Conservation (phyloP, 108 stramenopile species). For the Nitzschia putrida region DNA sequence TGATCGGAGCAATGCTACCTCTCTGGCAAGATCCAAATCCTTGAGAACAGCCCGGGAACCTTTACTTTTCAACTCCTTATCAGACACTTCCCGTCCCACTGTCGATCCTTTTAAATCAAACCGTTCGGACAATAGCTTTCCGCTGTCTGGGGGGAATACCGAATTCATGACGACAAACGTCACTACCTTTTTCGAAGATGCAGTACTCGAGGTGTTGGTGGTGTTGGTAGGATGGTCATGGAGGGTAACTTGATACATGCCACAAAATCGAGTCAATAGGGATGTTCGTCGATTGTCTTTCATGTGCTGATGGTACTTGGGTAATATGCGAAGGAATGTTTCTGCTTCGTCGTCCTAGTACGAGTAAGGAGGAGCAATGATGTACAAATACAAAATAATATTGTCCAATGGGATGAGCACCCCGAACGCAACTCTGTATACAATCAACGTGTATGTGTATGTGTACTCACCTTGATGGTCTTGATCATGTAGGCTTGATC, state of each 20-base stretch:
- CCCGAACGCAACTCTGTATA: too few species aligned
- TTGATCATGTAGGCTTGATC: conserved; percentile 92
- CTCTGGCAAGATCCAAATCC: conserved; percentile 75
- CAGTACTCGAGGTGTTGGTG: background rate
- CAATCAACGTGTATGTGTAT: too few species aligned
- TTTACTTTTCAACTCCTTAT: conserved; percentile 63
- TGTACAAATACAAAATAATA: background rate
- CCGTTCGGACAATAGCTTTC: conserved; percentile 71
- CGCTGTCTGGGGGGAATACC: conserved; percentile 77
- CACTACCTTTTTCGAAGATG: conserved; percentile 20
- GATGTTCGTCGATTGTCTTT: conserved; percentile 58
- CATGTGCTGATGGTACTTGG: conserved; percentile 79
- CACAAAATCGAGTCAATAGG: conserved; percentile 80
- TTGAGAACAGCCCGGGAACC: conserved; percentile 75
- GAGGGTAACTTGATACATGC: conserved; percentile 77
- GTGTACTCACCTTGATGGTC: conserved; percentile 69
- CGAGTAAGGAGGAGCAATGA: background rate
- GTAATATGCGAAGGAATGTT: conserved; percentile 70
- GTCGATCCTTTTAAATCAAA: conserved; percentile 90
- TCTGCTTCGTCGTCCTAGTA: conserved; percentile 59
- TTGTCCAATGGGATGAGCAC: background rate
- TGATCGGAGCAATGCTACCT: conserved; percentile 42
- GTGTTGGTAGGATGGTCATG: conserved; percentile 22
- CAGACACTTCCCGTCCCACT: conserved; percentile 78
- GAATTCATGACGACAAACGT: conserved; percentile 84